phyloP scores from a whole-genome alignment of 495 filamentous ascomycete species.

The Xylona heveae region DNA sequence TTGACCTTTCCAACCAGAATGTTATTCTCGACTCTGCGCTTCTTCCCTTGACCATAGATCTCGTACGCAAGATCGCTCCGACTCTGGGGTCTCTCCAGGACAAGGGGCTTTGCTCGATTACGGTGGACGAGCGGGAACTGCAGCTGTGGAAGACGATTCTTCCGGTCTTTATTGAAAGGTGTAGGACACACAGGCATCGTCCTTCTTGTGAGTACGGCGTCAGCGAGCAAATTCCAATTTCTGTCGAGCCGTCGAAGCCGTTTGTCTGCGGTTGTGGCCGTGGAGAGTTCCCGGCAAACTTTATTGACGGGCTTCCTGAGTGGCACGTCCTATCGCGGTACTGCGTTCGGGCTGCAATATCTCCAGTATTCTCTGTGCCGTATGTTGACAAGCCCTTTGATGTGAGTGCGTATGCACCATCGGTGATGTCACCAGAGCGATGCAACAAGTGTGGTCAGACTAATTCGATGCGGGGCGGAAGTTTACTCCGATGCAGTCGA shows the following conservation, averaged over 20 bases:
- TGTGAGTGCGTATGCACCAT: no score
- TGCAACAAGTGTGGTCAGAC: no score
- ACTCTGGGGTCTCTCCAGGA: constrained; percentile 13
- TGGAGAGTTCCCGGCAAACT: constrained; percentile 13
- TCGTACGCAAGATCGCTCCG: constrained; percentile 11
- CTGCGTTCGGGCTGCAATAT: constrained; percentile 15
- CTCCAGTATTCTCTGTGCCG: constrained; percentile 13
- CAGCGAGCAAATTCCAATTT: constrained; percentile 12
- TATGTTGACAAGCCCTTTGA: constrained; percentile 10
- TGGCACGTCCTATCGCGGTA: constrained; percentile 13
- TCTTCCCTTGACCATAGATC: constrained; percentile 17
- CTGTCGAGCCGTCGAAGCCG: constrained; percentile 8
- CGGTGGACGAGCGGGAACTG: constrained; percentile 21
- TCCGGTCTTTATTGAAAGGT: constrained; percentile 29
- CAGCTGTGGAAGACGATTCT: constrained; percentile 26
- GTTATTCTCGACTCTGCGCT: constrained; percentile 26
- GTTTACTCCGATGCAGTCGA: no score
- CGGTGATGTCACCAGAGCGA: no score
- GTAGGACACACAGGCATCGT: constrained; percentile 28
- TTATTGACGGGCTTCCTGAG: constrained; percentile 4
- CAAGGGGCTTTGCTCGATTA: constrained; percentile 12
- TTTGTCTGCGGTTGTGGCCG: constrained; percentile 17
- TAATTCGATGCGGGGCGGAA: no score
- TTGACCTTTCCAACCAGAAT: constrained; percentile 19
- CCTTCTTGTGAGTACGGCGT: constrained; percentile 25